Conservation (phyloP, 768 basidiomycete genomes). For the Erythrobasidium yunnanense region DNA sequence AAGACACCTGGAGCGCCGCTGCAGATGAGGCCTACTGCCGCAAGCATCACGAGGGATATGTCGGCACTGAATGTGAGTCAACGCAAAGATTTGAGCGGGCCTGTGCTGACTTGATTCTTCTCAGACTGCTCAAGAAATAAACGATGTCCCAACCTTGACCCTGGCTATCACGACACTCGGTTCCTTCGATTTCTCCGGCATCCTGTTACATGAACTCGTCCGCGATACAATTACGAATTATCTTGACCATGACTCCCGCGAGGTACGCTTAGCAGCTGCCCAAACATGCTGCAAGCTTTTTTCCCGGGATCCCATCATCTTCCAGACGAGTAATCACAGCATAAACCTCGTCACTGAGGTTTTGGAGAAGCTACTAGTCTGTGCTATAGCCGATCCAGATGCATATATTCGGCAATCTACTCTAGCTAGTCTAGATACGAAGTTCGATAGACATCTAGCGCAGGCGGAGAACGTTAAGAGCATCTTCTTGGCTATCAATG, state of each 20-base stretch:
- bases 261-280: conserved; percentile 80
- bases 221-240: conserved; percentile 82
- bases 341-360: conserved; percentile 96
- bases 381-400: conserved; percentile 61
- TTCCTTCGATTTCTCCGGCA: conserved; percentile 91
- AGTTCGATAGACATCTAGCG: conserved; percentile 91
- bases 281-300: conserved; percentile 84
- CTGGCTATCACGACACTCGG: conserved; percentile 79
- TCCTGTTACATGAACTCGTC: conserved; percentile 89
- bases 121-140: conserved; percentile 24
- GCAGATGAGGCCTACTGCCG: background rate
- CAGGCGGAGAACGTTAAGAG: conserved; percentile 98
- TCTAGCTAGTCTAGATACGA: conserved; percentile 71
- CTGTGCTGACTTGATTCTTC: no score
- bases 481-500: conserved; percentile 91
- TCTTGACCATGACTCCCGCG: conserved; percentile 78
- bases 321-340: conserved; percentile 87
- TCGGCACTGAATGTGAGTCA: conserved; percentile 15
- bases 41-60: conserved; percentile 10
- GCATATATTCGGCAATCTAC: conserved; percentile 74
- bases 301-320: conserved; percentile 87
- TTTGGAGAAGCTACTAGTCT: conserved; percentile 64
- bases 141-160: conserved; percentile 47
- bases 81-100: no score
- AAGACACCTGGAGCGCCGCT: conserved; percentile 72